Percentiles rank a stretch among this genome's conserved stretches.
Conservation (phyloP, 495 filamentous ascomycete genomes). For the Thozetella sp. region DNA sequence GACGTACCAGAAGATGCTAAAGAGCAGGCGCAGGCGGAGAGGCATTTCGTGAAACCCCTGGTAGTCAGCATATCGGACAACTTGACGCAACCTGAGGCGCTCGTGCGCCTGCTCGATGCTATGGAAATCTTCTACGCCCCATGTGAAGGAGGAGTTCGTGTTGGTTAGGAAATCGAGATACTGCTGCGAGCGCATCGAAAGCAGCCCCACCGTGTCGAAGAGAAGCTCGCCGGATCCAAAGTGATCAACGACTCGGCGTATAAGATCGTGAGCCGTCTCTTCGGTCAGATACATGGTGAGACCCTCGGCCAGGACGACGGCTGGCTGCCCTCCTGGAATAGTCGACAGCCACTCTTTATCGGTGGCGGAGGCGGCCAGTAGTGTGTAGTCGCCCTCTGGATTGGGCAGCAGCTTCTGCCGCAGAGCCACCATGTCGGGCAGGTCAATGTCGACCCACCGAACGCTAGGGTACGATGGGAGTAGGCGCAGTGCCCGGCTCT, state of each 20-base stretch:
- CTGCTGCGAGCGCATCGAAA: not conserved
- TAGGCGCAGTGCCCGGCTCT: slow-evolving; percentile 15
- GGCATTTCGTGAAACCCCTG: not conserved
- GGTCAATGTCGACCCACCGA: slow-evolving; percentile 21
- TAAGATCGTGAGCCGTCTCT: slow-evolving; percentile 6
- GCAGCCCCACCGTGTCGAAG: not conserved
- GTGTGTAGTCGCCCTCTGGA: slow-evolving; percentile 17
- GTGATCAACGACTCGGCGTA: not conserved
- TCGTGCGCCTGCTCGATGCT: slow-evolving; percentile 12
- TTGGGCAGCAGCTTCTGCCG: slow-evolving; percentile 13
- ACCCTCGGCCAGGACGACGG: slow-evolving; percentile 17
- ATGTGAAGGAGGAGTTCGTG: not conserved
- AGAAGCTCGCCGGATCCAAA: not conserved
- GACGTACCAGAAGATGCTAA: not conserved
- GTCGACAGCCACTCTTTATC: slow-evolving; percentile 18
- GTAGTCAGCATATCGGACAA: slow-evolving; percentile 6
- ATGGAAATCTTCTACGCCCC: not conserved
- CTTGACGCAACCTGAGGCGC: slow-evolving; percentile 18
- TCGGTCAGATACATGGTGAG: slow-evolving; percentile 23
- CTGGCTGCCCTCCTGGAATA: slow-evolving; percentile 17
- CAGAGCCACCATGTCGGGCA: slow-evolving; percentile 18
- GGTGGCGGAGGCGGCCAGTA: slow-evolving; percentile 15
- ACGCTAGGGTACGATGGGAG: not conserved
- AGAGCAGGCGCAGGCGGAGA: not conserved
- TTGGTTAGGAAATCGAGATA: not conserved